These are phyloP conservation scores for Curvularia hawaiiensis DNA, from an alignment of 2,329 filamentous ascomycete species.

Conservation along the genomic window DNA sequence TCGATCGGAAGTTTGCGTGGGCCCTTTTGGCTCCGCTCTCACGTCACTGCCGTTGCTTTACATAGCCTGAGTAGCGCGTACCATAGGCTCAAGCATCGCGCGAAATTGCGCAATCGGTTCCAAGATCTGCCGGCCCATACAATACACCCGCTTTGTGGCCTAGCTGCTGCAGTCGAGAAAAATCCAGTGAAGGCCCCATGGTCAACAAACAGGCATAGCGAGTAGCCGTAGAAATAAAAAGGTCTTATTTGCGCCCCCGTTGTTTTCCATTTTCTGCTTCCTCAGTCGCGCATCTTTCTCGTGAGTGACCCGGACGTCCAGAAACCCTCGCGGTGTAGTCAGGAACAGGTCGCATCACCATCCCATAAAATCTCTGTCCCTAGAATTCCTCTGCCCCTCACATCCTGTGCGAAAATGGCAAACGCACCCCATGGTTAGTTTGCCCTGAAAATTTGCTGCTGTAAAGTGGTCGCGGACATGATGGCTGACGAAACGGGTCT, in stretches of 20 bases:
- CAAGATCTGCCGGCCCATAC: conserved; percentile 42
- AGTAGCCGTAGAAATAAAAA: conserved; percentile 20
- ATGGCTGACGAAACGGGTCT: conserved; percentile 22
- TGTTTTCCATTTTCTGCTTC: conserved; percentile 5
- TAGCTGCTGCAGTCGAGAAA: conserved; percentile 27
- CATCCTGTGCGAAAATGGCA: conserved; percentile 47
- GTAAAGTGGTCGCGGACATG: conserved; percentile 3
- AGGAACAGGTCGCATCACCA: conserved; percentile 2
- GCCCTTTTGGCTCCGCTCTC: conserved; percentile 12
- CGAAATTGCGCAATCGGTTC: conserved; percentile 48
- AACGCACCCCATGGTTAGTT: conserved; percentile 57
- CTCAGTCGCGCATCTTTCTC: conserved; percentile 12
- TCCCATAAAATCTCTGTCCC: not conserved
- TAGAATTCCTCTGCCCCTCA: not conserved
- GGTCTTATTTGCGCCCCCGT: not conserved
- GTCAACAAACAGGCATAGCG: conserved; percentile 15
- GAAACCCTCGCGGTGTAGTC: not conserved
- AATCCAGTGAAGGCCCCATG: conserved; percentile 10
- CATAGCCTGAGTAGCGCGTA: conserved; percentile 8
- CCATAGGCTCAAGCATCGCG: conserved; percentile 32
- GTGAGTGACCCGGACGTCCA: conserved; percentile 6
- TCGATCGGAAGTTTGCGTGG: not conserved
- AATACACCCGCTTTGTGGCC: conserved; percentile 22
- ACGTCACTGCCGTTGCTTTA: conserved; percentile 13
- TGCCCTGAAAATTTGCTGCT: conserved; percentile 1